Evolutionary conservation across 345 rosid species (phyloP).

Genomic region (Populus simonii): DNA sequence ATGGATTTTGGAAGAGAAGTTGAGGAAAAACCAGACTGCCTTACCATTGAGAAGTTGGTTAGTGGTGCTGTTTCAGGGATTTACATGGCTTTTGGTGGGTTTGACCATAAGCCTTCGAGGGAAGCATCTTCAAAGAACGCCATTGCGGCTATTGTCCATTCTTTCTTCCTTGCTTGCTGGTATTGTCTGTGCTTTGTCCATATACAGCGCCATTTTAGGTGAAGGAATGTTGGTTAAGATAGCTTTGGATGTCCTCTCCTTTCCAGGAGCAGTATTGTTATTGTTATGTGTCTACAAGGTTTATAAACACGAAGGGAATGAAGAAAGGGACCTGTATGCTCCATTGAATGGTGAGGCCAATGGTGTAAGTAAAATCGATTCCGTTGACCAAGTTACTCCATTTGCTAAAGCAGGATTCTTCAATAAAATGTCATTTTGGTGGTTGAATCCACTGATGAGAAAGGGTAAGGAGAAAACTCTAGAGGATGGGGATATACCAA

Average conservation of each 20-base stretch:
- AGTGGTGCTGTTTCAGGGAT: constrained; percentile 49
- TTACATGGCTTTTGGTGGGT: constrained; percentile 60
- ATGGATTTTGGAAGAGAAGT: constrained; percentile 57
- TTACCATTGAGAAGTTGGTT: constrained; percentile 56
- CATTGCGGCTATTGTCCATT: constrained; percentile 45
- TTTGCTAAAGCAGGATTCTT: constrained; percentile 69
- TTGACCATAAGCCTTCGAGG: constrained; percentile 45
- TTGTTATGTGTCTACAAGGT: constrained; percentile 51
- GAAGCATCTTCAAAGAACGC: constrained; percentile 29
- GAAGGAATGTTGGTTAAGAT: constrained; percentile 20
- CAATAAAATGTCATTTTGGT: constrained; percentile 73
- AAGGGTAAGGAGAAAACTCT: constrained; percentile 64
- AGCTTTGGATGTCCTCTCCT: constrained; percentile 47
- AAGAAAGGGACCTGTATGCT: constrained; percentile 40
- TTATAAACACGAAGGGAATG: constrained; percentile 24
- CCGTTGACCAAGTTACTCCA: constrained; percentile 30
- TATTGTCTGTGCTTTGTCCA: constrained; percentile 41
- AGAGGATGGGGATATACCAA: constrained; percentile 67
- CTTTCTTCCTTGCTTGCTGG: constrained; percentile 49
- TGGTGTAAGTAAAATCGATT: constrained; percentile 25
- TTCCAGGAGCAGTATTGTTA: constrained; percentile 60
- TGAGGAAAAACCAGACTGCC: constrained; percentile 32
- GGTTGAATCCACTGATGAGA: constrained; percentile 77
- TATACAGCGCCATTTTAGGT: constrained; percentile 34
- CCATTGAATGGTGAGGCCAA: constrained; percentile 50